Evolutionary conservation across 1,284 basidiomycete species (phyloP), one percentile per base, ranked within the genome.

Genomic region (Stereum hirsutum): DNA sequence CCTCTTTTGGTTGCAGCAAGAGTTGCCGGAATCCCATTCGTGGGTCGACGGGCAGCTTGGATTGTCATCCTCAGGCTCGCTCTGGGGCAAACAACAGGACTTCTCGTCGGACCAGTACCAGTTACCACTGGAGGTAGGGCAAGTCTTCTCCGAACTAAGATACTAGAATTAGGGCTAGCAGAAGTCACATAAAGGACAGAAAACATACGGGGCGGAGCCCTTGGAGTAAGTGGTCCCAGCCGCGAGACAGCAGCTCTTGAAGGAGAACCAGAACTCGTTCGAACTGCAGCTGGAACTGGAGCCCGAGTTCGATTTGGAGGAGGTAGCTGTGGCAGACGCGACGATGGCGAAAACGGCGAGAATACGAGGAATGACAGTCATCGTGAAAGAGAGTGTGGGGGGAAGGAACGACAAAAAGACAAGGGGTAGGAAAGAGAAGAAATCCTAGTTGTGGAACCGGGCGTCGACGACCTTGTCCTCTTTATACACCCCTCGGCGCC

Each of bases 301-400:
- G 19, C 45, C 54, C 28, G 57, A 52, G 10, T 60, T 58, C 24
- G 61, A 12, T n/a, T n/a, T n/a, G n/a, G n/a, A n/a, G n/a, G n/a
- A n/a, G n/a, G n/a, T n/a, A n/a, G n/a, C n/a, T n/a, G n/a, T n/a
- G 20, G 52, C 38, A 30, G 54, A 46, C 8, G 56, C 54, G 27
- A 60, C 44, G 43, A 64, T 41, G 43, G 58, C 33, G 31, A 60
- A 33, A n/a, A 49, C 47, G 28, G 52, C 48, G 39, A 54, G 52
- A 47, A 62, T 34, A 45, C 53, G 58, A 42, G 52, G 43, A 50
- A 61, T 50, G 43, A 59, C 45, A 44, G 58, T 47, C 62, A 62
- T 62, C 14, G 17, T 49, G 46, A 49, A 46, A 17, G 46, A 49
- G 25, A 4, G 44, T 26, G 34, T 14, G 7, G 24, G 24, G 14